These are phyloP conservation scores for Cercospora zeae-maydis DNA, from an alignment of 2,329 filamentous ascomycete genomes.

Conservation along the genomic window DNA sequence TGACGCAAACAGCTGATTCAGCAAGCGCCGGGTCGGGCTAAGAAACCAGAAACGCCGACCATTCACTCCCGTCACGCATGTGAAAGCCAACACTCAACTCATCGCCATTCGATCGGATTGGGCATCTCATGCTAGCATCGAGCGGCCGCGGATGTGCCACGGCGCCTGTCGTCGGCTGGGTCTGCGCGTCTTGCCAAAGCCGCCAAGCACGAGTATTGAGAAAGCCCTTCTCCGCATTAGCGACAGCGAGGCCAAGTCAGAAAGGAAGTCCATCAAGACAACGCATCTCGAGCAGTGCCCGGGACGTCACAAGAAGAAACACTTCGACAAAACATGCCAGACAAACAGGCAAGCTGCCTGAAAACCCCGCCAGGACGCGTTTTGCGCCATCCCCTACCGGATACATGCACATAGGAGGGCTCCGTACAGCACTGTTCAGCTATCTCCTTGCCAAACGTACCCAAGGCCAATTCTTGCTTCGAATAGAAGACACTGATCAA, in stretches of 20 bases:
- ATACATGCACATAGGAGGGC: conserved; percentile 83
- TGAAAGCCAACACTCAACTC: not conserved
- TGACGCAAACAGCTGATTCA: not conserved
- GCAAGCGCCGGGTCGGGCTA: conserved; percentile 3
- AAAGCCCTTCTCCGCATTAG: conserved; percentile 6
- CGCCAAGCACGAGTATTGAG: conserved; percentile 3
- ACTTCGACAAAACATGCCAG: conserved; percentile 8
- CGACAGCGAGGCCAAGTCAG: not conserved
- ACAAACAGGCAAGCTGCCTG: conserved; percentile 44
- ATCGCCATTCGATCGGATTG: not conserved
- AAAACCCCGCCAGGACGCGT: conserved; percentile 66
- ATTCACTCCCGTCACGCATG: conserved; percentile 7
- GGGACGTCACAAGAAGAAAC: not conserved
- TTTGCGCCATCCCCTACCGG: conserved; percentile 97
- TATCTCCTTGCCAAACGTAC: conserved; percentile 86
- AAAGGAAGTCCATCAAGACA: not conserved
- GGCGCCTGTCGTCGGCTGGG: conserved; percentile 15
- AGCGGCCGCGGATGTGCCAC: not conserved
- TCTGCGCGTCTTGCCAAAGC: conserved; percentile 25
- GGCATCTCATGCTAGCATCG: not conserved
- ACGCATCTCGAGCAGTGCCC: not conserved
- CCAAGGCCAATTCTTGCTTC: conserved; percentile 81
- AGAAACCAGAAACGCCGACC: not conserved
- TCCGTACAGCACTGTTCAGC: conserved; percentile 93
- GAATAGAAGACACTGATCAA: conserved; percentile 94